Conservation (phyloP, 139 green algal species). For the Coccomyxa sp. region DNA sequence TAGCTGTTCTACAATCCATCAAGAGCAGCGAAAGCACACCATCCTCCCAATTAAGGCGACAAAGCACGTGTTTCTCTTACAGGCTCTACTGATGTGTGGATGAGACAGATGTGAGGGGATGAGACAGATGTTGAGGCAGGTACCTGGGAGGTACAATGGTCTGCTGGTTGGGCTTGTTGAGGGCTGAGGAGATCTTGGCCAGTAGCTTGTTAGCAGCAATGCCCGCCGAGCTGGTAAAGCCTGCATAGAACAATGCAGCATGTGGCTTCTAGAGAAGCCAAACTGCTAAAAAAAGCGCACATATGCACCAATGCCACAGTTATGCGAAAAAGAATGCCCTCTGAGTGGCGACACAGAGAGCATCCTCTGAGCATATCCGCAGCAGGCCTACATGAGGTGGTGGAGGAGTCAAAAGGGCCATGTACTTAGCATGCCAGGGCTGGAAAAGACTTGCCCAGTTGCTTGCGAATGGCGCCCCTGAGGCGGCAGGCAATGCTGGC, state of each 20-base stretch:
- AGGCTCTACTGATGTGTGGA: too few species aligned
- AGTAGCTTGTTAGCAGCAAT: slow-evolving; percentile 84
- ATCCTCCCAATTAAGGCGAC: too few species aligned
- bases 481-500: slow-evolving; percentile 51
- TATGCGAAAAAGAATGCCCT: too few species aligned
- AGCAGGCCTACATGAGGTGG: too few species aligned
- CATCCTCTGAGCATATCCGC: too few species aligned
- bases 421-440: background rate
- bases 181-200: slow-evolving; percentile 78
- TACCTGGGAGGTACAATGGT: slow-evolving; percentile 65
- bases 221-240: slow-evolving; percentile 59
- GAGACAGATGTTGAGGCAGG: background rate
- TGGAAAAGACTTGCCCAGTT: slow-evolving; percentile 36
- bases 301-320: too few species aligned
- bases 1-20: background rate
- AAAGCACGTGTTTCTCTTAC: too few species aligned
- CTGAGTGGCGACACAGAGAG: too few species aligned
- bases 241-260: slow-evolving; percentile 15
- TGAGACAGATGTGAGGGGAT: too few species aligned
- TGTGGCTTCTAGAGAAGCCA: too few species aligned
- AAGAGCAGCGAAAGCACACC: background rate
- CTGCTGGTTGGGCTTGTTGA: slow-evolving; percentile 88
- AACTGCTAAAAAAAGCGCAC: too few species aligned
- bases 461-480: slow-evolving; percentile 37
- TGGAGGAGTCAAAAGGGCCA: too few species aligned